Base-by-base conservation (phyloP, 805 yeast species). In the Starmera quercuum region DNA sequence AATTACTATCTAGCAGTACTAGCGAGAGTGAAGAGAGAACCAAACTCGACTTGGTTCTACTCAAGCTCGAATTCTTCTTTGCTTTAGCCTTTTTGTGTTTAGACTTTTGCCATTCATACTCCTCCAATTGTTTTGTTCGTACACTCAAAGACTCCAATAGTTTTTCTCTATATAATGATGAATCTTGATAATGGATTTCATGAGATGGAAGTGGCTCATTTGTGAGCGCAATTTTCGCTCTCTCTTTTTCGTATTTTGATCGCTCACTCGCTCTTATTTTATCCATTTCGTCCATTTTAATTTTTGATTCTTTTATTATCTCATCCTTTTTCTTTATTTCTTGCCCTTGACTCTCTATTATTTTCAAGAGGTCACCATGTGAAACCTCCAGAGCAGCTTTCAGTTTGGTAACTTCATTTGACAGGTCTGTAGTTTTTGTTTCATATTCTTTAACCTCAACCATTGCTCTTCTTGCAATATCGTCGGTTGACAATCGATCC, bases 401-500 rank as follows among this genome's bases (percentile, higher is more conserved):
- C 21, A 51, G 35, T 1, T 24, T 15, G 10, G 19, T 18, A 9
- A 49, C 38, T 22, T 50, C 46, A 2, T 23, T 19, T 17, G 43
- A 53, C 12, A 78, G 70, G 31, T 59, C 63, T 38, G 61, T 63
- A 1, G 68, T 66, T 16, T 54, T 54, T 30, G 47, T 47, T 24
- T 61, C 57, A 13, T 69, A 62, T 10, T 61, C 67, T 34, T 64
- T 66, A 7, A 70, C 67, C 31, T 77, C 82, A 33, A 44, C 53
- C 38, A 56, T 63, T 41, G 92, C 86, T 33, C 75, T 66, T 27
- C 75, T 60, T 11, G 88, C 88, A 57, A 78, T 74, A 32, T 81
- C 88, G 51, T 85, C 95, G 1, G 88, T 79, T 35, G 75, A 69
- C 52, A 84, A 62, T 26, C 80, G 67, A 13, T 82, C 70, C 41